Base-by-base conservation (phyloP, 2,329 filamentous ascomycete genomes). In the Paecilomyces sp. region DNA sequence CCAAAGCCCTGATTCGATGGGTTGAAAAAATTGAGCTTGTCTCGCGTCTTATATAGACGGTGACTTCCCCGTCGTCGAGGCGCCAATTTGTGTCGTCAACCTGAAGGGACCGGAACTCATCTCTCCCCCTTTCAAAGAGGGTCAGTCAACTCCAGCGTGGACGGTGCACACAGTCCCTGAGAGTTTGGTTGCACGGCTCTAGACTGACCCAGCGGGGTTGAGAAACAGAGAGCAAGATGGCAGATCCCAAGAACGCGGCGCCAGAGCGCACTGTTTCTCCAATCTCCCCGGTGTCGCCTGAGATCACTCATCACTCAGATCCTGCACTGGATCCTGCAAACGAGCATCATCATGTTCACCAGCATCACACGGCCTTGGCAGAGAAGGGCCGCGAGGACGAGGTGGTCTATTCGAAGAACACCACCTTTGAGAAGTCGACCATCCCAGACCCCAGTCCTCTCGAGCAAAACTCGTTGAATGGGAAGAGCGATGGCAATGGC, bases 371-470 rank as follows among this genome's bases (percentile, higher is more conserved):
- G 30, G 59, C 67, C 56, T 65, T 72, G 62, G 74, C 74, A 36
- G 63, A 73, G 63, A 59, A 73, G 61, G 74, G 71, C 64, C 63
- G 70, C 18, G 61, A 70, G 18, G 77, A 80, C 61, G 77, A 83
- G 56, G 75, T 80, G 41, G 72, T 79, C 52, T 84, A 84, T 66
- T 75, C 80, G 36, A 75, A 75, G 56, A 77, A 74, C 54, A 77
- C 70, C 25, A 75, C 71, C 13, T 65, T 73, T 11, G 71, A 81
- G 64, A 66, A 77, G 67, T 76, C 64, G 51, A 71, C 61, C 55
- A 74, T 74, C 8, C 66, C 68, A 6, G 65, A 70, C 41, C 66
- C 70, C 13, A 65, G 71, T 51, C 73, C 76, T 4, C 74, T 78
- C 55, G 78, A 80, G 64, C 75, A 78, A 64, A 67, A 65, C 22